Conservation (phyloP, 2,329 filamentous ascomycete genomes). For the Penicillium sumatraense region DNA sequence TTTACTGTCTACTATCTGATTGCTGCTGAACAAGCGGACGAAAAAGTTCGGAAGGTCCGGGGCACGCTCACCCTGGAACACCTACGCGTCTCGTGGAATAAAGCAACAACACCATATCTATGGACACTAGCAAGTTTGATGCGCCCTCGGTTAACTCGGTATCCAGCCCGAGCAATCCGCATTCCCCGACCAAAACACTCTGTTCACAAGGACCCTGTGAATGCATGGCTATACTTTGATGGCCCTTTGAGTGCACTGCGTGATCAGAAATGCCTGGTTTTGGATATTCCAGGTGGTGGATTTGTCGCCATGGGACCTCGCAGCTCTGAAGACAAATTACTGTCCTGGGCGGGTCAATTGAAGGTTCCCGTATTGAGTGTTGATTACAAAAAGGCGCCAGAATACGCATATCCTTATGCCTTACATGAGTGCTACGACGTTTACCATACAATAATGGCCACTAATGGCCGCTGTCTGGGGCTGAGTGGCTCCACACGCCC, state of each 20-base stretch:
- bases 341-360: constrained; percentile 88
- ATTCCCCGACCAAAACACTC: constrained; percentile 81
- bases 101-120: constrained; percentile 86
- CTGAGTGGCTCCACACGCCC: constrained; percentile 69
- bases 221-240: constrained; percentile 93
- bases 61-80: constrained; percentile 88
- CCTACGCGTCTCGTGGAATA: constrained; percentile 92
- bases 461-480: constrained; percentile 74
- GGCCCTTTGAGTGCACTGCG: constrained; percentile 78
- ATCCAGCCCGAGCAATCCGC: constrained; percentile 78
- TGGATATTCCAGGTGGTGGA: constrained; percentile 92
- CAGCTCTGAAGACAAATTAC: constrained; percentile 89
- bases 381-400: constrained; percentile 87
- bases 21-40: constrained; percentile 90
- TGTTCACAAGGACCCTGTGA: constrained; percentile 80
- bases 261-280: constrained; percentile 74
- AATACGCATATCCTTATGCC: constrained; percentile 82
- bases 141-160: constrained; percentile 78
- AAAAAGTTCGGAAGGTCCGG: constrained; percentile 91
- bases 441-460: constrained; percentile 74
- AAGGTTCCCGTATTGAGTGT: constrained; percentile 88
- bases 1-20: constrained; percentile 92
- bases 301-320: constrained; percentile 98
- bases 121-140: constrained; percentile 71
- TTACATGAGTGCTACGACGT: constrained; percentile 88